Conservation (phyloP, 1,139 yeast genomes). For the Citeromyces hawaiiensis region DNA sequence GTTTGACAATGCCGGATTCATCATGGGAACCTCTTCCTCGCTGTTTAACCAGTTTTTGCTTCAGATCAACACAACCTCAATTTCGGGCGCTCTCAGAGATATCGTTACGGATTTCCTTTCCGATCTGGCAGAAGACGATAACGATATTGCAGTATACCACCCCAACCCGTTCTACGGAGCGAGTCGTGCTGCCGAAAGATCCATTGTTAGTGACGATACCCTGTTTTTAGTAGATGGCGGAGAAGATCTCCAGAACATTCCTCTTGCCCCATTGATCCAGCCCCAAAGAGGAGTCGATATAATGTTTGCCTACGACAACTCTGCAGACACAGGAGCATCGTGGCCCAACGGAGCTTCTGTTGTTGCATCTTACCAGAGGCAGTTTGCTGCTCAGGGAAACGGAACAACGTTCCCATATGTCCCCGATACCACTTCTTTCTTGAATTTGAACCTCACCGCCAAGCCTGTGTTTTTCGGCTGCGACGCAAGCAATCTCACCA, state of each 20-base stretch:
- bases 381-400: slow-evolving; percentile 43
- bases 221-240: slow-evolving; percentile 82
- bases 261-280: slow-evolving; percentile 65
- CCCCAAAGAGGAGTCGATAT: slow-evolving; percentile 62
- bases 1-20: slow-evolving; percentile 65
- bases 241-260: slow-evolving; percentile 69
- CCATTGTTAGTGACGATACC: slow-evolving; percentile 28
- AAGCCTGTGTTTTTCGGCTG: slow-evolving; percentile 84
- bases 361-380: slow-evolving; percentile 50
- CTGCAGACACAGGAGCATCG: slow-evolving; percentile 55
- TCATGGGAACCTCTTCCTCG: slow-evolving; percentile 69
- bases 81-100: slow-evolving; percentile 32
- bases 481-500: slow-evolving; percentile 51
- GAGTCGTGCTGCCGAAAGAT: slow-evolving; percentile 25
- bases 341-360: slow-evolving; percentile 80
- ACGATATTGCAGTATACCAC: slow-evolving; percentile 21
- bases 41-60: slow-evolving; percentile 61
- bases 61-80: slow-evolving; percentile 39
- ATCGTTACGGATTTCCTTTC: slow-evolving; percentile 29
- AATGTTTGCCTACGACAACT: slow-evolving; percentile 72
- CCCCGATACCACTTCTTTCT: slow-evolving; percentile 60
- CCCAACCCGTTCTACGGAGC: slow-evolving; percentile 42
- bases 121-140: slow-evolving; percentile 28
- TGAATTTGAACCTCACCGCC: slow-evolving; percentile 43
- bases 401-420: slow-evolving; percentile 72